Percentiles rank a stretch among this genome's conserved stretches.
Conservation (phyloP, 148 eudicot genomes). For the Nepenthes gracilis region DNA sequence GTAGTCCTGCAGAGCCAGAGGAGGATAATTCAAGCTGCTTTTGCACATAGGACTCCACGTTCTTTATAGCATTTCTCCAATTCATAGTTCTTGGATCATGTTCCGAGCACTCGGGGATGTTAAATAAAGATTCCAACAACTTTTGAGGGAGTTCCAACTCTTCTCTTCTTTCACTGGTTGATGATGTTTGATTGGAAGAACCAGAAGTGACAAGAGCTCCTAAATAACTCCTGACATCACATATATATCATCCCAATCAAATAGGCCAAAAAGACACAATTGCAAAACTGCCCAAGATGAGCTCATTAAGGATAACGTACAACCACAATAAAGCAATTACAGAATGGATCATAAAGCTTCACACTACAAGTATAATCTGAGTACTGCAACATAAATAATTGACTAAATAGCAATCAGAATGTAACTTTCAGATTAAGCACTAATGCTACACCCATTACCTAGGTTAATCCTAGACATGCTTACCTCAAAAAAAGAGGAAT, state of each 20-base stretch:
- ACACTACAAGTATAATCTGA: no score
- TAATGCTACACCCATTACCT: no score
- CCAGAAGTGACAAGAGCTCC: constrained; percentile 43
- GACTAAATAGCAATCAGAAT: no score
- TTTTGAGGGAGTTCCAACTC: constrained; percentile 53
- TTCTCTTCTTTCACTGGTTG: constrained; percentile 15
- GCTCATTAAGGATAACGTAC: not conserved
- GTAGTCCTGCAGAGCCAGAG: constrained; percentile 27
- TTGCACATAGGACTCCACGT: constrained; percentile 72
- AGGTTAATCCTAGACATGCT: no score
- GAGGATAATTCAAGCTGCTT: constrained; percentile 29
- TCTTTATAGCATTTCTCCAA: constrained; percentile 80
- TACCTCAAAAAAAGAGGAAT: no score
- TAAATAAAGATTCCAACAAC: constrained; percentile 75
- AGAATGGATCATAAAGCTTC: no score
- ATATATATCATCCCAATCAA: constrained; percentile 10
- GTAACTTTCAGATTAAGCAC: no score
- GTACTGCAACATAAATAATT: no score
- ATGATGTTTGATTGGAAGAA: constrained; percentile 18
- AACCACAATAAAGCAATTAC: not conserved
- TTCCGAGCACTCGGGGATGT: constrained; percentile 48
- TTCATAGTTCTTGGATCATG: constrained; percentile 67
- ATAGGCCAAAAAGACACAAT: not conserved
- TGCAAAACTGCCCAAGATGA: not conserved
- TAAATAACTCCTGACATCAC: constrained; percentile 41